phyloP scores from a whole-genome alignment of 768 basidiomycete species.

The Porphyrellus cyaneotinctus region DNA sequence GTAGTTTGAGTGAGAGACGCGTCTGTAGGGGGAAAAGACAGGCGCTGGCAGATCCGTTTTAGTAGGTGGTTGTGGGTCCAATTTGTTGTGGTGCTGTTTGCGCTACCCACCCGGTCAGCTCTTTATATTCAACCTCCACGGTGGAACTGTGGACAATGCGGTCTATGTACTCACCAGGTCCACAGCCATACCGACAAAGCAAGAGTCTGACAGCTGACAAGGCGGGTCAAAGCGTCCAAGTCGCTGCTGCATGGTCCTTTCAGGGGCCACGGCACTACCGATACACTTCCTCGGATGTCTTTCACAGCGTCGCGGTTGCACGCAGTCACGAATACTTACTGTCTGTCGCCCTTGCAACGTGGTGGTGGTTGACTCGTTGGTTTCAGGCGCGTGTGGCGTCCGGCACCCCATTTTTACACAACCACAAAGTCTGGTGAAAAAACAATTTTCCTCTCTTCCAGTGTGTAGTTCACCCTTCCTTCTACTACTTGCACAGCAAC shows the following conservation, averaged over 20 bases:
- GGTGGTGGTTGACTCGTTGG: slow-evolving; percentile 1
- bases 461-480: neutral
- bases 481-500: neutral
- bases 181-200: slow-evolving; percentile 13
- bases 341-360: neutral
- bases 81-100: slow-evolving; percentile 32
- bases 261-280: neutral
- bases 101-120: slow-evolving; percentile 6
- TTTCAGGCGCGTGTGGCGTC: slow-evolving; percentile 5
- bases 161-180: slow-evolving; percentile 12
- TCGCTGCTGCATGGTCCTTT: neutral
- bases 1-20: slow-evolving; percentile 23
- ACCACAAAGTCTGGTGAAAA: neutral
- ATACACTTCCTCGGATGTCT: neutral
- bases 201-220: slow-evolving; percentile 6
- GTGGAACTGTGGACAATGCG: slow-evolving; percentile 9
- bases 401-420: slow-evolving; percentile 4
- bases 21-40: slow-evolving; percentile 29
- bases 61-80: slow-evolving; percentile 36
- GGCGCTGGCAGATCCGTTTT: slow-evolving; percentile 25
- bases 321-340: neutral
- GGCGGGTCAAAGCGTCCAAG: slow-evolving; percentile 13
- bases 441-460: neutral
- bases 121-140: slow-evolving; percentile 11
- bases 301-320: neutral